Conservation (phyloP, 768 basidiomycete species). For the Hemileccinum impolitum region DNA sequence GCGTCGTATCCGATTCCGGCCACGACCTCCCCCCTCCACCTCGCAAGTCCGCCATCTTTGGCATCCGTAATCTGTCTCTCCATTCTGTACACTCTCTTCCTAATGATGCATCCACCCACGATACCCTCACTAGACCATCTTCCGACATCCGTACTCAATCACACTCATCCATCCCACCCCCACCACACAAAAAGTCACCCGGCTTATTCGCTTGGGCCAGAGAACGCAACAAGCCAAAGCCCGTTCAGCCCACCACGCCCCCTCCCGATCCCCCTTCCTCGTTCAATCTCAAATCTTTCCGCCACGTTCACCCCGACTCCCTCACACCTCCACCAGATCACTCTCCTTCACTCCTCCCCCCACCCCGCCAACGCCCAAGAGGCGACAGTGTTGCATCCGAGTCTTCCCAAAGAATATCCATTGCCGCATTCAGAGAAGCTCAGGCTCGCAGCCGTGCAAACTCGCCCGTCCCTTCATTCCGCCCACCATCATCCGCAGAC, state of each 20-base stretch:
- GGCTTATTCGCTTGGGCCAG: conserved; percentile 35
- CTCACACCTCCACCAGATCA: conserved; percentile 23
- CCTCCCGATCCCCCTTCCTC: conserved; percentile 33
- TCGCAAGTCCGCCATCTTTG: conserved; percentile 62
- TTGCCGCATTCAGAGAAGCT: conserved; percentile 78
- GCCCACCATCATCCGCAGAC: conserved; percentile 36
- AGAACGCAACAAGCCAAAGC: conserved; percentile 36
- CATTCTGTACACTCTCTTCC: conserved; percentile 63
- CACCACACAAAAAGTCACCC: conserved; percentile 33
- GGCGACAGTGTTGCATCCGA: conserved; percentile 59
- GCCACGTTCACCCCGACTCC: conserved; percentile 55
- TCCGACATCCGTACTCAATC: conserved; percentile 3
- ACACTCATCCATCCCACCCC: too few species aligned
- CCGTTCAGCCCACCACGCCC: conserved; percentile 18
- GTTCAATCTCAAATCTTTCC: conserved; percentile 74
- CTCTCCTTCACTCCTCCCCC: conserved; percentile 29
- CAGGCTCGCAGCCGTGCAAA: conserved; percentile 61
- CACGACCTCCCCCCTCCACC: conserved; percentile 53
- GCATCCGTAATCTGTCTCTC: conserved; percentile 48
- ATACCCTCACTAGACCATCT: conserved; percentile 21
- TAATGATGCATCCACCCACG: conserved; percentile 18
- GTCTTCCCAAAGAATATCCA: conserved; percentile 70
- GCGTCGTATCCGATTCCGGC: conserved; percentile 44
- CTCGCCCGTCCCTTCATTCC: conserved; percentile 55
- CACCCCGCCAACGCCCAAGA: conserved; percentile 48